phyloP scores from a whole-genome alignment of 805 yeast genomes.

The Saturnispora serradocipensis region DNA sequence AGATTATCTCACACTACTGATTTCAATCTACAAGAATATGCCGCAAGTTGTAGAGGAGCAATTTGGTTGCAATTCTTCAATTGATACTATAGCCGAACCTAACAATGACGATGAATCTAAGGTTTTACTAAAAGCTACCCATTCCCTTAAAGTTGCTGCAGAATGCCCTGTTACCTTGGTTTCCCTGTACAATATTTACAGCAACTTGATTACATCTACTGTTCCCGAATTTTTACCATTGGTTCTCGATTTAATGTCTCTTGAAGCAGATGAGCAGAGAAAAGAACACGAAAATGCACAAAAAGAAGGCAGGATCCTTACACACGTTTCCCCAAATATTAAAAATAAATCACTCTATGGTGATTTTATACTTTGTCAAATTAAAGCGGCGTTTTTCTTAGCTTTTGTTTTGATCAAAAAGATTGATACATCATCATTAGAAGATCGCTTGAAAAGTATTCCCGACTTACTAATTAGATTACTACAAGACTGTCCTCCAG shows the following conservation, averaged over 20 bases:
- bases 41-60: constrained; percentile 64
- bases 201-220: constrained; percentile 59
- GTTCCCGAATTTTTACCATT: constrained; percentile 74
- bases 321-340: constrained; percentile 67
- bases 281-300: constrained; percentile 52
- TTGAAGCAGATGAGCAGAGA: constrained; percentile 78
- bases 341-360: constrained; percentile 71
- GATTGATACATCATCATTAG: constrained; percentile 56
- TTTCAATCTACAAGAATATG: constrained; percentile 69
- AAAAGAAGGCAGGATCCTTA: constrained; percentile 47
- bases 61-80: constrained; percentile 33
- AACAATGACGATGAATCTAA: constrained; percentile 34
- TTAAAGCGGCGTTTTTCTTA: constrained; percentile 89
- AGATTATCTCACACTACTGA: constrained; percentile 68
- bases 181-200: constrained; percentile 79
- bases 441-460: constrained; percentile 50
- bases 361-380: constrained; percentile 87
- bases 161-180: constrained; percentile 98
- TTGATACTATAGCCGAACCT: neutral
- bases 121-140: constrained; percentile 55
- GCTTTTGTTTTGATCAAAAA: constrained; percentile 89
- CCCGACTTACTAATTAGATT: constrained; percentile 83
- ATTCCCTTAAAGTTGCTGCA: constrained; percentile 81
- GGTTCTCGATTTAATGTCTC: constrained; percentile 59
- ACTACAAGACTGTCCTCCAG: constrained; percentile 92